These are phyloP conservation scores for Clitopilus hobsonii DNA, from an alignment of 768 basidiomycete species.

Conservation along the genomic window DNA sequence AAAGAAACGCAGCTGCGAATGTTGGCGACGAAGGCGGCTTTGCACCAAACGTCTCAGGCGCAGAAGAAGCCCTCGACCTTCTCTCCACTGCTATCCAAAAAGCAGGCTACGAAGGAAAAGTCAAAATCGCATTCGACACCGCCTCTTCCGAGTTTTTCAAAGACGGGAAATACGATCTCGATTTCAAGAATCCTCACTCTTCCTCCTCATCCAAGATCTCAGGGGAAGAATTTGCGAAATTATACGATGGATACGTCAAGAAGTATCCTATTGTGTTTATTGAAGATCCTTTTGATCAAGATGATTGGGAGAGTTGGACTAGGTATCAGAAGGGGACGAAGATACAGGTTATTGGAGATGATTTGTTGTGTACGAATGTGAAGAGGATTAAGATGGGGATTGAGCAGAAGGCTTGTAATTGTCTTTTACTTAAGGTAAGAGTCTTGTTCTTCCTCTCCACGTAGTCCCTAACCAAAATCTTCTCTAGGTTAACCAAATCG, in stretches of 20 bases:
- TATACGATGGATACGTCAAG: constrained; percentile 82
- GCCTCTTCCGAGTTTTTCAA: constrained; percentile 99
- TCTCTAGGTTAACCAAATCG: constrained; percentile 90
- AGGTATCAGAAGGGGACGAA: constrained; percentile 77
- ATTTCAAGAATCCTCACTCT: constrained; percentile 99
- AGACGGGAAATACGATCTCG: constrained; percentile 98
- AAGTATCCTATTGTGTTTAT: constrained; percentile 96
- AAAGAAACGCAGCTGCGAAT: constrained; percentile 70
- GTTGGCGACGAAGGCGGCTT: constrained; percentile 99
- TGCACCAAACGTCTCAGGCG: constrained; percentile 95
- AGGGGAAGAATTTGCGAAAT: constrained; percentile 86
- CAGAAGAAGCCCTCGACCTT: constrained; percentile 96
- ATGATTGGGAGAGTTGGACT: constrained; percentile 98
- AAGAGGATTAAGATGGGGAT: constrained; percentile 97
- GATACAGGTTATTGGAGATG: constrained; percentile 93
- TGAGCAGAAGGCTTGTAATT: constrained; percentile 99
- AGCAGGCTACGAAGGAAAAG: constrained; percentile 97
- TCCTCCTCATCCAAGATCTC: constrained; percentile 95
- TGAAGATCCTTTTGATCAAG: constrained; percentile 99
- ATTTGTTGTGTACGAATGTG: constrained; percentile 97
- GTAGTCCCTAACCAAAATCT: neutral
- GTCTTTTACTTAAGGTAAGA: constrained; percentile 84
- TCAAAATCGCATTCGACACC: constrained; percentile 97
- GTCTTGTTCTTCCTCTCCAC: neutral
- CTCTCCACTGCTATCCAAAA: constrained; percentile 94